These are phyloP conservation scores for Plasmodium knowlesi DNA, from an alignment of 169 alveolate species.

Conservation along the genomic window DNA sequence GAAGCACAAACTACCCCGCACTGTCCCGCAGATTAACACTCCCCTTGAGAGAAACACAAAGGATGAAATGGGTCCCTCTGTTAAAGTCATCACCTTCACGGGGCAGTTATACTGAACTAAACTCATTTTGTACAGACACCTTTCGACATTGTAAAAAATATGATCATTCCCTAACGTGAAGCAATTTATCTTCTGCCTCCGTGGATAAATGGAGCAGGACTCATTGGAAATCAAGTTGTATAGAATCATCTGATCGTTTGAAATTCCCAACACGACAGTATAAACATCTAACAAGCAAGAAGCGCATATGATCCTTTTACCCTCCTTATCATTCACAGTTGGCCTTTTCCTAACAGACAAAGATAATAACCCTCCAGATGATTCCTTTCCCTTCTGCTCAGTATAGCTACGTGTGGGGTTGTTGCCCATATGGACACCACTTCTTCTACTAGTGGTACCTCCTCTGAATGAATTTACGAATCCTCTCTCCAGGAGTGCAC, in stretches of 20 bases:
- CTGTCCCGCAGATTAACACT: conserved; percentile 42
- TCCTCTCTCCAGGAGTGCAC: neutral
- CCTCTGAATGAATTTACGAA: neutral
- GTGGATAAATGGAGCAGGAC: neutral
- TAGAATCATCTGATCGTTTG: conserved; percentile 11
- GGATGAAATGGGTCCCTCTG: conserved; percentile 1
- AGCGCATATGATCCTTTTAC: neutral
- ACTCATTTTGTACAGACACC: conserved; percentile 32
- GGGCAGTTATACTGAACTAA: conserved; percentile 14
- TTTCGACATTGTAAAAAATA: conserved; percentile 27
- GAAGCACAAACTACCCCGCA: conserved; percentile 28
- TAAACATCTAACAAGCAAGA: conserved; percentile 15
- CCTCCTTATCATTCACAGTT: neutral
- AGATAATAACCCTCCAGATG: neutral
- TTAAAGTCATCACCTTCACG: conserved; percentile 10
- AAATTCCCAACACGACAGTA: conserved; percentile 31
- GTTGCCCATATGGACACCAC: neutral
- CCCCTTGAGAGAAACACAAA: conserved; percentile 37
- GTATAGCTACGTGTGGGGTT: neutral
- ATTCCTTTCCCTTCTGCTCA: neutral
- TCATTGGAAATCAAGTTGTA: conserved; percentile 23
- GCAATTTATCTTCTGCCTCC: conserved; percentile 11
- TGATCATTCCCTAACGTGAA: conserved; percentile 7
- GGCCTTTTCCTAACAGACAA: neutral
- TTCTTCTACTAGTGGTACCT: neutral